Percentiles rank a stretch among this genome's conserved stretches.
These are phyloP conservation scores for Agrostemma githago DNA, from an alignment of 148 eudicot species.

Conservation along the genomic window DNA sequence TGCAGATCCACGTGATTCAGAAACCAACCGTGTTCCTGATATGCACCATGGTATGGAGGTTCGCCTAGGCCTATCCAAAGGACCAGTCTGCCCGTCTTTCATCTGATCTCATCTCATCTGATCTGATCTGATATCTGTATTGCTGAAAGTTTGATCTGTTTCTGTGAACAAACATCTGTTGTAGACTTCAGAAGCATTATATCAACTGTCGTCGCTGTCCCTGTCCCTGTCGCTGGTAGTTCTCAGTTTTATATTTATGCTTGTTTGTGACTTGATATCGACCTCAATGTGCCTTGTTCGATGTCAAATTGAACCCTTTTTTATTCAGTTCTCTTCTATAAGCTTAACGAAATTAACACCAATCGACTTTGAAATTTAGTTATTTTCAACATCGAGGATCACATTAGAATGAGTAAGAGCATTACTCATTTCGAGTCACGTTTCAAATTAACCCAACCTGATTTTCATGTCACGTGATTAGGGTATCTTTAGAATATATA, in stretches of 20 bases:
- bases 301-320: neutral
- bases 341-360: neutral
- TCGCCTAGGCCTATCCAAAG: constrained; percentile 76
- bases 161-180: constrained; percentile 15
- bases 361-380: neutral
- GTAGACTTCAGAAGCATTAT: constrained; percentile 4
- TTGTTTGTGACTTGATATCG: neutral
- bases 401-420: no score
- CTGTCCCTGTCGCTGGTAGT: neutral
- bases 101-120: constrained; percentile 59
- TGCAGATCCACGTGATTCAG: constrained; percentile 92
- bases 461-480: no score
- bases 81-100: constrained; percentile 84
- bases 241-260: constrained; percentile 13
- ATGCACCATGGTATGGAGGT: constrained; percentile 98
- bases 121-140: constrained; percentile 35
- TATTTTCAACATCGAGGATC: neutral
- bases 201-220: constrained; percentile 4
- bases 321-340: neutral
- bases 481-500: no score
- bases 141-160: constrained; percentile 8
- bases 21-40: constrained; percentile 58
- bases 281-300: neutral
- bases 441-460: no score
- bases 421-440: no score